Evolutionary conservation across 2,329 filamentous ascomycete species (phyloP).

Genomic region (Cercospora citrullina): DNA sequence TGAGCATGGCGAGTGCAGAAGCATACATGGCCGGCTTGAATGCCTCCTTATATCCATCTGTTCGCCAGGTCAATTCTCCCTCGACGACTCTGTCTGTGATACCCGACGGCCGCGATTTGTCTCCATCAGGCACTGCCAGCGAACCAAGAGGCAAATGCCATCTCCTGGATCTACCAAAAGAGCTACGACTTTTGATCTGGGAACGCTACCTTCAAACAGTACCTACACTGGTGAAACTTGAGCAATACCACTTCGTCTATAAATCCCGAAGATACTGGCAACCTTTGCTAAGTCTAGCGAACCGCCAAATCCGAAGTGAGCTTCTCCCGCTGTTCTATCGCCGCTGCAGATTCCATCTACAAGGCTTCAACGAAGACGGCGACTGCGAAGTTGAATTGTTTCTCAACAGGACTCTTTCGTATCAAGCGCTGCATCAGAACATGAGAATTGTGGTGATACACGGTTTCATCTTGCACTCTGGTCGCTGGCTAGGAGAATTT

Average conservation of each 20-base stretch:
- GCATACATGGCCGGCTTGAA: constrained; percentile 7
- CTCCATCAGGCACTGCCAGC: not conserved
- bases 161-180: constrained; percentile 13
- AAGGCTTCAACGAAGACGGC: constrained; percentile 20
- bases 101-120: not conserved
- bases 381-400: constrained; percentile 18
- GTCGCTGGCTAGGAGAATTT: constrained; percentile 20
- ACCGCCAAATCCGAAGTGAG: constrained; percentile 11
- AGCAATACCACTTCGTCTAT: constrained; percentile 17
- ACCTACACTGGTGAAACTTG: constrained; percentile 19
- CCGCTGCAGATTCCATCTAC: constrained; percentile 18
- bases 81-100: not conserved
- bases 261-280: constrained; percentile 15
- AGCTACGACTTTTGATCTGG: constrained; percentile 13
- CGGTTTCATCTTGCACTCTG: constrained; percentile 16
- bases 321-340: constrained; percentile 19
- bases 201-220: constrained; percentile 18
- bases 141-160: constrained; percentile 2
- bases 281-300: constrained; percentile 4
- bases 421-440: constrained; percentile 18
- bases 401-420: constrained; percentile 13
- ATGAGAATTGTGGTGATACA: constrained; percentile 19
- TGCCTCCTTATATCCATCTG: constrained; percentile 1
- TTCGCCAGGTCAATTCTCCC: not conserved
- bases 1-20: constrained; percentile 7